phyloP scores from a whole-genome alignment of 2,329 filamentous ascomycete genomes.

The Claviceps sp. region DNA sequence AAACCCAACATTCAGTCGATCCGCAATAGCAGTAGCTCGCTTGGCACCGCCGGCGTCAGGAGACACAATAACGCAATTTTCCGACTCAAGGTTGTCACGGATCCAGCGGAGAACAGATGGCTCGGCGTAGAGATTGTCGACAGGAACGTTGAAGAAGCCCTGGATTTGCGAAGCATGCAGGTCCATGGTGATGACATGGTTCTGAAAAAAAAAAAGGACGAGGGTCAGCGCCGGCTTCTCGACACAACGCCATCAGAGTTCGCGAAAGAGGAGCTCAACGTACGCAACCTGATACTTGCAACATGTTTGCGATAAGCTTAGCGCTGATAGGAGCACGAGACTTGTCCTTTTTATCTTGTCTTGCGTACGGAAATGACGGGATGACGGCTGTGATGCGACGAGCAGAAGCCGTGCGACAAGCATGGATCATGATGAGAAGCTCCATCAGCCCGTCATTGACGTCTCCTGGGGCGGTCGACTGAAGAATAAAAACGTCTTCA shows the following conservation, averaged over 20 bases:
- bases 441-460: constrained; percentile 99
- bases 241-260: background rate
- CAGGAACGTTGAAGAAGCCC: constrained; percentile 80
- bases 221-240: background rate
- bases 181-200: constrained; percentile 79
- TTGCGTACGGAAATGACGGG: constrained; percentile 90
- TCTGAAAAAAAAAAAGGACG: constrained; percentile 13
- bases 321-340: constrained; percentile 92
- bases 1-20: constrained; percentile 79
- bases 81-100: constrained; percentile 64
- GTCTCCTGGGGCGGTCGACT: constrained; percentile 87
- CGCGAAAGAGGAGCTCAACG: constrained; percentile 6
- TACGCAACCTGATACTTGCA: constrained; percentile 77
- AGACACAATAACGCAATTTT: constrained; percentile 85
- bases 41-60: constrained; percentile 93
- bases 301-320: constrained; percentile 93
- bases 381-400: constrained; percentile 90
- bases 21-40: constrained; percentile 83
- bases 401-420: constrained; percentile 57
- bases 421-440: constrained; percentile 94
- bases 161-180: constrained; percentile 88
- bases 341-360: constrained; percentile 94
- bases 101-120: constrained; percentile 89
- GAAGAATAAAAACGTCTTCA: constrained; percentile 96
- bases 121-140: constrained; percentile 79